phyloP scores from a whole-genome alignment of 2,329 filamentous ascomycete species.

The Colletotrichum nymphaeae region DNA sequence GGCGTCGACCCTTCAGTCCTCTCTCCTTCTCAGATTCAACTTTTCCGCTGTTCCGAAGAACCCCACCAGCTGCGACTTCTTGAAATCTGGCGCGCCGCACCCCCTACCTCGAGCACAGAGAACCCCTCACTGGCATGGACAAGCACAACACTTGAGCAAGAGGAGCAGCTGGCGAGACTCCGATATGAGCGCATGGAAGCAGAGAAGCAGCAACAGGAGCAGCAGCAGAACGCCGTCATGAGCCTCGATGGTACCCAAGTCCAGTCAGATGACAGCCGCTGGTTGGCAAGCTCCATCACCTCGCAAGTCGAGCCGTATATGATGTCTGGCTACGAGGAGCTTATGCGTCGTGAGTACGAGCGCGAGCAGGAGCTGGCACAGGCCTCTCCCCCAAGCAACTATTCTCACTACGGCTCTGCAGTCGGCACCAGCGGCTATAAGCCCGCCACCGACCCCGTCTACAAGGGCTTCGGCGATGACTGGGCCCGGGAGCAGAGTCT shows the following conservation, averaged over 20 bases:
- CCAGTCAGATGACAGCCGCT: constrained; percentile 65
- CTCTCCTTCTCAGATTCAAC: constrained; percentile 78
- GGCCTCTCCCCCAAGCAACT: constrained; percentile 52
- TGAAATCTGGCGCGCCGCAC: constrained; percentile 87
- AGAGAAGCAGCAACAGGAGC: constrained; percentile 54
- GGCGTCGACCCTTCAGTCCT: constrained; percentile 78
- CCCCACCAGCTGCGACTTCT: constrained; percentile 80
- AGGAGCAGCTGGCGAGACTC: constrained; percentile 68
- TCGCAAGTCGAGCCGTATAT: constrained; percentile 84
- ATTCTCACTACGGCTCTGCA: constrained; percentile 56
- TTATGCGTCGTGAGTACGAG: constrained; percentile 74
- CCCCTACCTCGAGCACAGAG: constrained; percentile 69
- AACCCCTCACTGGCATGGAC: constrained; percentile 65
- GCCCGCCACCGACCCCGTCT: constrained; percentile 75
- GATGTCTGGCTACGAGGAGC: constrained; percentile 80
- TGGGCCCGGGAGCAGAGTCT: constrained; percentile 53
- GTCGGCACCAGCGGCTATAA: constrained; percentile 43
- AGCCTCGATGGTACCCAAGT: constrained; percentile 66
- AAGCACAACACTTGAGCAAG: constrained; percentile 65
- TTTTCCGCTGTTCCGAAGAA: constrained; percentile 81
- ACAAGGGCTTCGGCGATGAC: constrained; percentile 55
- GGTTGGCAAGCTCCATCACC: constrained; percentile 52
- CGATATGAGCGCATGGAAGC: constrained; percentile 65
- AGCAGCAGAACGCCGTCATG: constrained; percentile 54
- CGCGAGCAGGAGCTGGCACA: constrained; percentile 41